Base-by-base conservation (phyloP, 169 alveolate species). In the Amoebophrya sp. region DNA sequence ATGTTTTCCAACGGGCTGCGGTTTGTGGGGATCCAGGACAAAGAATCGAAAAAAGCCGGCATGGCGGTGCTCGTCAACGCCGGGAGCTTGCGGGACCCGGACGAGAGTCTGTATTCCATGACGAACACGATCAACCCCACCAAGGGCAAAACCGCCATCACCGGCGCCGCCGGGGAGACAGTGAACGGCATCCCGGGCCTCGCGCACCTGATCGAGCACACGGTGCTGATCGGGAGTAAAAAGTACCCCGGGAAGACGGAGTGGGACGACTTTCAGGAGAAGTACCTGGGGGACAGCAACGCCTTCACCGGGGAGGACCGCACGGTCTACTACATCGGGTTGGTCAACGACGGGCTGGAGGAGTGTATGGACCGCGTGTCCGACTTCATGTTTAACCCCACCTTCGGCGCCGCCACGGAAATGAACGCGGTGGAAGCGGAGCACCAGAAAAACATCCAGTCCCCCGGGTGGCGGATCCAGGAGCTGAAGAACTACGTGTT, bases 341-440 rank as follows among this genome's bases (percentile, higher is more conserved):
- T 66, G 38, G 35, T n/a, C 32, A 66, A 66, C 18, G 12, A 7
- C 83, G 83, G 83, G 1, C 12, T 66, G 83, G 83, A 66, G 35
- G 83, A n/a, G 29, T 18, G 38, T 1, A 25, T 66, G 29, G 83
- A 66, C 39, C 83, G 83, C 29, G 10, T 1, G 29, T 18, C 83
- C 7, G 83, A 66, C 83, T 66, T 66, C 83, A 66, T 66, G 35
- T 66, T 66, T 66, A 2, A 25, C 83, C 83, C 83, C 32, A 12
- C 83, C 18, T 25, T 66, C 35, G 0, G 32, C 18, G 12, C 83
- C 29, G 83, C 29, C 83, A 25, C 2, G 32, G 83, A 66, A 25
- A 66, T 66, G 38, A 66, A 66, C 35, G 83, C 83, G 83, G 83
- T 66, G 83, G 83, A 66, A 25, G 83, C 83, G 83, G 83, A 66